A percentile compares a stretch with the other conserved stretches of the same genome.
Evolutionary conservation across 768 basidiomycete species (phyloP).

Genomic region (Hericium erinaceus): DNA sequence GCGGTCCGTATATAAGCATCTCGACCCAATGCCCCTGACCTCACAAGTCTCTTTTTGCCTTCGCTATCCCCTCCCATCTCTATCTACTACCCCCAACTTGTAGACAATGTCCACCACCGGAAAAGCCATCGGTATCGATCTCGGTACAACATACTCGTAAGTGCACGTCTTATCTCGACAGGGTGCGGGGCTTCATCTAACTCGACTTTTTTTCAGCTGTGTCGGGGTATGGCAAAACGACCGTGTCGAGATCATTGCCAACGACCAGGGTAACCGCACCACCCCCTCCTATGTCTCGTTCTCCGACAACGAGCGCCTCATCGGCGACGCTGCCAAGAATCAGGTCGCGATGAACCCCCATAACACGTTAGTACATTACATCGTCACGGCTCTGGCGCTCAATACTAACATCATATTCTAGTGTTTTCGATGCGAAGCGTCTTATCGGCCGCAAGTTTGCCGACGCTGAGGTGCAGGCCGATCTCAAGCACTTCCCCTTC

Average conservation of each 20-base stretch:
- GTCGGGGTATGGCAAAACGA: slow-evolving; percentile 99
- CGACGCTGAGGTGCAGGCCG: slow-evolving; percentile 76
- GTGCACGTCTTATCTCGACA: slow-evolving; percentile 19
- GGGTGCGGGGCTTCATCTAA: neutral
- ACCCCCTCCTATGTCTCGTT: slow-evolving; percentile 96
- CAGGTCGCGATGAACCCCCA: slow-evolving; percentile 97
- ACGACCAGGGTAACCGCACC: slow-evolving; percentile 91
- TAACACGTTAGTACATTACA: slow-evolving; percentile 51
- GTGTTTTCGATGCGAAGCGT: slow-evolving; percentile 97
- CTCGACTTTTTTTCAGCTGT: slow-evolving; percentile 46
- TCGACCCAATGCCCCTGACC: slow-evolving; percentile 2
- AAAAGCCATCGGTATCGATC: slow-evolving; percentile 87
- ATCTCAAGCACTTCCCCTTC: slow-evolving; percentile 92
- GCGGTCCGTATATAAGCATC: slow-evolving; percentile 15
- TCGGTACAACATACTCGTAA: slow-evolving; percentile 89
- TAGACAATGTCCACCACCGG: slow-evolving; percentile 14
- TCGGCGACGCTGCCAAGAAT: slow-evolving; percentile 99
- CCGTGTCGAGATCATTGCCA: slow-evolving; percentile 97
- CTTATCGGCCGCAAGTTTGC: slow-evolving; percentile 90
- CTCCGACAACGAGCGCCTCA: slow-evolving; percentile 91
- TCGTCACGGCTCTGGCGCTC: neutral
- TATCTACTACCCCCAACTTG: slow-evolving; percentile 6
- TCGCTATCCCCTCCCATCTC: slow-evolving; percentile 10
- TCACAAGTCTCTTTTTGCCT: slow-evolving; percentile 9
- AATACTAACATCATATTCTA: slow-evolving; percentile 24